phyloP scores from a whole-genome alignment of 2,329 filamentous ascomycete genomes.

The Colletotrichum sp. region DNA sequence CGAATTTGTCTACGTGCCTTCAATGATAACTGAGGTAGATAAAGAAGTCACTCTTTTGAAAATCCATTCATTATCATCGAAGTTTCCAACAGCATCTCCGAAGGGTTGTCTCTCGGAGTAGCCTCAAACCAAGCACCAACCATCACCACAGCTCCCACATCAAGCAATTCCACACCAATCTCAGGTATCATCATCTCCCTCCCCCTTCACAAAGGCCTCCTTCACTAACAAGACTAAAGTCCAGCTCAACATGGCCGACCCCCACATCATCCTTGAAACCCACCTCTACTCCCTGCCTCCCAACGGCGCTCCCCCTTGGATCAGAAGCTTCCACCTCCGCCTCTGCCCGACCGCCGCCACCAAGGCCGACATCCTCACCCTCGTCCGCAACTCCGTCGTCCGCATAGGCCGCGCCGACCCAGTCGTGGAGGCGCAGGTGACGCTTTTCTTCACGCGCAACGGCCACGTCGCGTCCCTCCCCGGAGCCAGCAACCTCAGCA shows the following conservation, averaged over 20 bases:
- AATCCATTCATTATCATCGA: background rate
- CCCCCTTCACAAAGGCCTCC: background rate
- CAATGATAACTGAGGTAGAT: background rate
- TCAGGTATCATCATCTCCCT: background rate
- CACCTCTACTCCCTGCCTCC: background rate
- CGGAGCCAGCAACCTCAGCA: background rate
- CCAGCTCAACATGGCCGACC: slow-evolving; percentile 1
- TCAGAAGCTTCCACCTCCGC: slow-evolving; percentile 1
- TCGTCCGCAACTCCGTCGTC: background rate
- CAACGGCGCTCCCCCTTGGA: background rate
- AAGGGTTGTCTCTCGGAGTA: background rate
- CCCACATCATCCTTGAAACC: background rate
- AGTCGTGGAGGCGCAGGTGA: slow-evolving; percentile 5
- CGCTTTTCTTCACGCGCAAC: slow-evolving; percentile 8
- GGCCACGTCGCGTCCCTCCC: slow-evolving; percentile 2
- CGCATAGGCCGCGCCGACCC: slow-evolving; percentile 9
- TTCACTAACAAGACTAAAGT: background rate
- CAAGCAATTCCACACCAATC: background rate
- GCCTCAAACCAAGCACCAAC: background rate
- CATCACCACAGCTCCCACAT: background rate
- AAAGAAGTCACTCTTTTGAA: background rate
- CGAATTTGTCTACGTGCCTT: background rate
- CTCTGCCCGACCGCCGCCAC: background rate
- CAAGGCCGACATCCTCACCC: background rate
- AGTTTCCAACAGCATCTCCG: background rate